Conservation (phyloP, 495 filamentous ascomycete species). For the Xylaria longipes region DNA sequence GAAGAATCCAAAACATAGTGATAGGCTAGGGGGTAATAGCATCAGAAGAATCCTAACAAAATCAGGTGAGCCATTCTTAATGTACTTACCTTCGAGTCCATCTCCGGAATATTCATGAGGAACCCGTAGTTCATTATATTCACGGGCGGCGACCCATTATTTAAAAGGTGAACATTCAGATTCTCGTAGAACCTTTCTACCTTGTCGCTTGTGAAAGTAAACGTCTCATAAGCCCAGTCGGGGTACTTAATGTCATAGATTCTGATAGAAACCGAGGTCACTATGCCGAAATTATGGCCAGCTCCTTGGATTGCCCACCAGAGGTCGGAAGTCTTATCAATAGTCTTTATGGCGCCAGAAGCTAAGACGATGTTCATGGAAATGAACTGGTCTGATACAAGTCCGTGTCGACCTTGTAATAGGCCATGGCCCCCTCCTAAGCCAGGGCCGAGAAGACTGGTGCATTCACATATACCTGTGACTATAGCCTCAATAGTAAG, state of each 20-base stretch:
- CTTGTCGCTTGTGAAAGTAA: slow-evolving; percentile 52
- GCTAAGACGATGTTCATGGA: slow-evolving; percentile 57
- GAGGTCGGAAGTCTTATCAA: slow-evolving; percentile 46
- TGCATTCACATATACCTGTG: slow-evolving; percentile 57
- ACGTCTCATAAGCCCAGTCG: slow-evolving; percentile 48
- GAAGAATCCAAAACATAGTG: slow-evolving; percentile 51
- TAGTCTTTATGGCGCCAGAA: slow-evolving; percentile 46
- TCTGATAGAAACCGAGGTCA: slow-evolving; percentile 47
- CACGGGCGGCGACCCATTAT: slow-evolving; percentile 46
- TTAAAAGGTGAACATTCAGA: slow-evolving; percentile 47
- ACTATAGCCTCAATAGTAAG: no score
- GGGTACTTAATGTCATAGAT: slow-evolving; percentile 47
- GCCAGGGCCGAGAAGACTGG: slow-evolving; percentile 50
- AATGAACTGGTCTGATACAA: slow-evolving; percentile 57
- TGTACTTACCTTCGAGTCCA: no score
- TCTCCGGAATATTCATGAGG: no score
- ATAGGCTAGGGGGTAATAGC: slow-evolving; percentile 42
- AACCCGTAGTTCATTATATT: slow-evolving; percentile 49
- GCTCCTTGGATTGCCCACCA: slow-evolving; percentile 59
- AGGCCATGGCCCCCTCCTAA: slow-evolving; percentile 63
- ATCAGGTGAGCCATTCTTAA: slow-evolving; percentile 40
- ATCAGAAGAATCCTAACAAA: slow-evolving; percentile 53
- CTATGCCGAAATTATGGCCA: slow-evolving; percentile 62
- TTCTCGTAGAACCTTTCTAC: slow-evolving; percentile 53
- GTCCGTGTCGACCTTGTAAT: slow-evolving; percentile 56